Percentiles rank a stretch among this genome's conserved stretches.
phyloP scores from a whole-genome alignment of 805 yeast species.

The Wickerhamiella hasegawae region DNA sequence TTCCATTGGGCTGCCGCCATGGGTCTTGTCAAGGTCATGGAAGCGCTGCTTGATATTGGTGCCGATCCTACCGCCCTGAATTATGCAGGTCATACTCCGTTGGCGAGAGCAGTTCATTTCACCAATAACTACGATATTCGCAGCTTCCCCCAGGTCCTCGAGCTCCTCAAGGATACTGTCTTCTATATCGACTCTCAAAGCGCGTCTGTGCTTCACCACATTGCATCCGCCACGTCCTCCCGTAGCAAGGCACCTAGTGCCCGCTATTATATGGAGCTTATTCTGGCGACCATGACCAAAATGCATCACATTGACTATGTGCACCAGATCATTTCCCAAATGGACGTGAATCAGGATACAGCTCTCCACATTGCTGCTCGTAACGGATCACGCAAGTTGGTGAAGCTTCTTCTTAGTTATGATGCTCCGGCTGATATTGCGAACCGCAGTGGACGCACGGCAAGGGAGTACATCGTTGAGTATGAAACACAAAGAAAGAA shows the following conservation, averaged over 20 bases:
- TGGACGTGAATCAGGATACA: slow-evolving; percentile 72
- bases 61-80: slow-evolving; percentile 49
- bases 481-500: slow-evolving; percentile 15
- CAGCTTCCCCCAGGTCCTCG: slow-evolving; percentile 65
- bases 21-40: slow-evolving; percentile 69
- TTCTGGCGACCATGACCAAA: slow-evolving; percentile 58
- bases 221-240: slow-evolving; percentile 54
- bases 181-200: slow-evolving; percentile 56
- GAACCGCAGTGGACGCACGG: slow-evolving; percentile 27
- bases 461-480: slow-evolving; percentile 24
- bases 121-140: slow-evolving; percentile 75
- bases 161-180: slow-evolving; percentile 59
- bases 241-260: slow-evolving; percentile 61
- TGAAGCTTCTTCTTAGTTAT: slow-evolving; percentile 29
- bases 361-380: slow-evolving; percentile 66
- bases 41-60: slow-evolving; percentile 57
- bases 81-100: slow-evolving; percentile 69
- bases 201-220: slow-evolving; percentile 74
- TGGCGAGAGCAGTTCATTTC: slow-evolving; percentile 70
- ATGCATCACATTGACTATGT: slow-evolving; percentile 42
- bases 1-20: slow-evolving; percentile 97
- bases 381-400: slow-evolving; percentile 32
- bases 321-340: slow-evolving; percentile 40
- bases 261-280: slow-evolving; percentile 60
- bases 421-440: slow-evolving; percentile 31